Conservation (phyloP, 129 eudicot species). For the Ambrosia artemisiifolia region DNA sequence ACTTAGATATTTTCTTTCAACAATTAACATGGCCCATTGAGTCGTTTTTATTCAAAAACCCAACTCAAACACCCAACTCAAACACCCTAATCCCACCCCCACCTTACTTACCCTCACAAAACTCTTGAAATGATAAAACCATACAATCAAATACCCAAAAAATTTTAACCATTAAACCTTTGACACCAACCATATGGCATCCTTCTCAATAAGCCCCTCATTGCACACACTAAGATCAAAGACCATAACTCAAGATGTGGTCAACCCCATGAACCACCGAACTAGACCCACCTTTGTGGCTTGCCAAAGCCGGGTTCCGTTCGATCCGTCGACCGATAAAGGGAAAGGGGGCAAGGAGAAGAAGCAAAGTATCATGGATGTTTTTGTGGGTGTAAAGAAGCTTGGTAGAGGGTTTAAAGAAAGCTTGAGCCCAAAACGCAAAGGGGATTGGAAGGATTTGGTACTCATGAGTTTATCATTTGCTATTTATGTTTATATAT, state of each 20-base stretch:
- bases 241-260: constrained; percentile 21
- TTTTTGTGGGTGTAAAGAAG: constrained; percentile 36
- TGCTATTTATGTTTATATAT: constrained; percentile 90
- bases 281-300: constrained; percentile 26
- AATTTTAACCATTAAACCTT: constrained; percentile 25
- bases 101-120: not conserved
- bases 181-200: constrained; percentile 44
- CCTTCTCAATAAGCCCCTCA: constrained; percentile 39
- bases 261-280: constrained; percentile 25
- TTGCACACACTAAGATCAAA: constrained; percentile 27
- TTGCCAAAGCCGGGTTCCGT: constrained; percentile 31
- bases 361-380: constrained; percentile 23
- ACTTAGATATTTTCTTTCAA: constrained; percentile 37
- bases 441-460: constrained; percentile 96
- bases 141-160: not conserved
- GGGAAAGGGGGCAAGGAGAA: constrained; percentile 31
- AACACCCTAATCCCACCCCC: not conserved
- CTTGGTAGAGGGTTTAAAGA: constrained; percentile 48
- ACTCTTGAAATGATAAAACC: constrained; percentile 18
- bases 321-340: constrained; percentile 20
- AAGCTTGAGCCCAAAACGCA: constrained; percentile 72
- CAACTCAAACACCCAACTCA: constrained; percentile 15
- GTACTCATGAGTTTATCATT: constrained; percentile 91
- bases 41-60: constrained; percentile 29
- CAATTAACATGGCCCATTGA: constrained; percentile 15